Evolutionary conservation across 306 rosid species (phyloP).

Genomic region (Malus fusca): DNA sequence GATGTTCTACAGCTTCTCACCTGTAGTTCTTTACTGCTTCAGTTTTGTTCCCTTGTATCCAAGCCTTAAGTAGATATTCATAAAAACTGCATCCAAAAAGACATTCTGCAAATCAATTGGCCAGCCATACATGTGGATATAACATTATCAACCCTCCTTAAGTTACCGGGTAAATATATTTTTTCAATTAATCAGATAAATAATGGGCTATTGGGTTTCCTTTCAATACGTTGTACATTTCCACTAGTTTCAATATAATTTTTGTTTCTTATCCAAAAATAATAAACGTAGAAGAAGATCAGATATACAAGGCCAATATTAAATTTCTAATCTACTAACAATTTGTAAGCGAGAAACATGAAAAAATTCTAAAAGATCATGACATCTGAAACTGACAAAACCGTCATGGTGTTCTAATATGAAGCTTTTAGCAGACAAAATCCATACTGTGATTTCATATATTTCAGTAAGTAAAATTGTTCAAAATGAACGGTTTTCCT

Average conservation of each 20-base stretch:
- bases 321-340: neutral
- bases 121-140: neutral
- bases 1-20: slow-evolving; percentile 26
- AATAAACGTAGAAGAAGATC: neutral
- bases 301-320: neutral
- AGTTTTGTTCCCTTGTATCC: slow-evolving; percentile 64
- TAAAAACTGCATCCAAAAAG: slow-evolving; percentile 40
- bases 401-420: neutral
- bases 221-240: neutral
- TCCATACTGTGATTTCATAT: neutral
- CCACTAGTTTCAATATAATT: neutral
- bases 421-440: neutral
- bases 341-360: neutral
- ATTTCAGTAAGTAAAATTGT: neutral
- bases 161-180: neutral
- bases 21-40: slow-evolving; percentile 43
- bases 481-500: neutral
- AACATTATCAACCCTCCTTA: neutral
- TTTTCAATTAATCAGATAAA: neutral
- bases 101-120: slow-evolving; percentile 9
- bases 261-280: neutral
- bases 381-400: neutral
- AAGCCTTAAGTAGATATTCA: slow-evolving; percentile 63
- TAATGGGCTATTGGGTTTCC: neutral
- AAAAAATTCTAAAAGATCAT: neutral